Conservation (phyloP, 1,139 yeast genomes). For the Nakaseomyces nivariensis region DNA sequence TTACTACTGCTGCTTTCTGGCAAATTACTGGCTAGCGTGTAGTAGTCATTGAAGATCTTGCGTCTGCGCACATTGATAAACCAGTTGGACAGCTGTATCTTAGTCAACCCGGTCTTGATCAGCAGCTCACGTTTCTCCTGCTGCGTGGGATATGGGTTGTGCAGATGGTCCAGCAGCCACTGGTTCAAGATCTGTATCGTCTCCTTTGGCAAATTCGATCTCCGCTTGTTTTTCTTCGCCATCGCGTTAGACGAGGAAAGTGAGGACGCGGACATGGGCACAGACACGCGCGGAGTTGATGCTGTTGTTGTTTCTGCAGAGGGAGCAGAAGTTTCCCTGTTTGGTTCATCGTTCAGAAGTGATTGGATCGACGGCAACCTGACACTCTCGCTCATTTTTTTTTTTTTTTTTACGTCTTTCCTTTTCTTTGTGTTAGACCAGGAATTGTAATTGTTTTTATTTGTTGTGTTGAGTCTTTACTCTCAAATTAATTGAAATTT, state of each 20-base stretch:
- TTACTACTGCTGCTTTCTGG: background rate
- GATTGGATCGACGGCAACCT: slow-evolving; percentile 2
- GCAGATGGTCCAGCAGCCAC: slow-evolving; percentile 78
- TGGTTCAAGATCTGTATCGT: slow-evolving; percentile 71
- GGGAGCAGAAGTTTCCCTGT: too few species aligned
- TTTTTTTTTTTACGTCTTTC: too few species aligned
- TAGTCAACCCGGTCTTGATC: slow-evolving; percentile 74
- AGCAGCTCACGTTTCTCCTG: slow-evolving; percentile 76
- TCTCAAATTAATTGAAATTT: too few species aligned
- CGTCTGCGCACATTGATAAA: slow-evolving; percentile 91
- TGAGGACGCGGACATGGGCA: background rate
- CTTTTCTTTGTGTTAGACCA: too few species aligned
- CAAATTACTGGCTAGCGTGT: slow-evolving; percentile 13
- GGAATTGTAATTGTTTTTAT: background rate
- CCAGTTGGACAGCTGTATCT: slow-evolving; percentile 92
- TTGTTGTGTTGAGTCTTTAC: background rate
- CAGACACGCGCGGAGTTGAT: background rate
- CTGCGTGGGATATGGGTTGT: slow-evolving; percentile 91
- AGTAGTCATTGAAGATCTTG: slow-evolving; percentile 40
- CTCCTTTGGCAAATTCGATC: slow-evolving; percentile 81
- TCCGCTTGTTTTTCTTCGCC: slow-evolving; percentile 14
- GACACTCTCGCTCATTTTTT: background rate
- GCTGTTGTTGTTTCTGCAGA: background rate
- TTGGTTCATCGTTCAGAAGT: background rate
- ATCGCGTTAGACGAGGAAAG: background rate